Evolutionary conservation across 768 basidiomycete species (phyloP).

Genomic region (Lentinula sp.): DNA sequence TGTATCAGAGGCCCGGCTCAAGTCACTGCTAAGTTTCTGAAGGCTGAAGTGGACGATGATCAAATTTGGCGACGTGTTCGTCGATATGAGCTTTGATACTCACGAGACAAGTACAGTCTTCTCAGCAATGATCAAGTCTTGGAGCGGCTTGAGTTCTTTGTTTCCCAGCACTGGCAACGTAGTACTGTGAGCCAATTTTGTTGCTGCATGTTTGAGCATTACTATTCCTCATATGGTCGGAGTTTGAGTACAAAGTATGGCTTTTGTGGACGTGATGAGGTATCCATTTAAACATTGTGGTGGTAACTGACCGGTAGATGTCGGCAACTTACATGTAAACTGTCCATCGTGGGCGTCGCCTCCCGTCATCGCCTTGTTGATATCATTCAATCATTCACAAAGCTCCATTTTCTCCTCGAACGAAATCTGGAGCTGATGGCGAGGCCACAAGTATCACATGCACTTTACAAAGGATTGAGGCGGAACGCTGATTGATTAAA

Average conservation of each 20-base stretch:
- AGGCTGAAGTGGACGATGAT: conserved; percentile 31
- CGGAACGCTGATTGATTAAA: too few species aligned
- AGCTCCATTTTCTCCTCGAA: too few species aligned
- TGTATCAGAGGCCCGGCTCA: conserved; percentile 65
- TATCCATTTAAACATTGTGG: neutral
- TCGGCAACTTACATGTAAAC: too few species aligned
- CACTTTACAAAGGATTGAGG: too few species aligned
- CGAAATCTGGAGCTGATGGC: too few species aligned
- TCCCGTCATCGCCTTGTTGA: too few species aligned
- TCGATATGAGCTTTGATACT: conserved; percentile 17
- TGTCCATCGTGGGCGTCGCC: too few species aligned
- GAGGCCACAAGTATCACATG: too few species aligned
- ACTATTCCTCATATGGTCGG: conserved; percentile 18
- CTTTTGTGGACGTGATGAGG: neutral
- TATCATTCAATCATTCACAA: too few species aligned
- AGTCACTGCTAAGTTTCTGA: conserved; percentile 61
- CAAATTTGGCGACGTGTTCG: neutral
- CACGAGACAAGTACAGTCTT: conserved; percentile 76
- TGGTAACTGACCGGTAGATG: neutral
- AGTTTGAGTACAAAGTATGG: neutral
- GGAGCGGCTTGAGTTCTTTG: conserved; percentile 73
- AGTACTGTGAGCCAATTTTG: conserved; percentile 85
- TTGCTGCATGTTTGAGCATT: conserved; percentile 72
- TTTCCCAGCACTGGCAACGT: conserved; percentile 70
- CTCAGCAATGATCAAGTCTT: conserved; percentile 86